Evolutionary conservation across 345 rosid genomes (phyloP).

Genomic region (Euphorbia tirucalli): DNA sequence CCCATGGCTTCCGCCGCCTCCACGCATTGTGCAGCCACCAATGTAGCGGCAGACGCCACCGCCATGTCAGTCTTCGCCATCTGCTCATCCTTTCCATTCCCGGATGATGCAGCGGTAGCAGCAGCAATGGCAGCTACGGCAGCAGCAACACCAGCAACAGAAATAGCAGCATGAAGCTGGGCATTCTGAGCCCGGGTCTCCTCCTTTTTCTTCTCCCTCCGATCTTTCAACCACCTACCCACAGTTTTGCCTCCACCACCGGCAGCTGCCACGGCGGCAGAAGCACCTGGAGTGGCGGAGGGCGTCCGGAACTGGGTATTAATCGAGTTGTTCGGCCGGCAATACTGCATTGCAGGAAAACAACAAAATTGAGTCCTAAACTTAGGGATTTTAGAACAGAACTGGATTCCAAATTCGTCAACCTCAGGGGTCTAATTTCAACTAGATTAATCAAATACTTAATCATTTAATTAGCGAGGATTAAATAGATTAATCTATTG

Average conservation of each 20-base stretch:
- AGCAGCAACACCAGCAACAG: constrained; percentile 81
- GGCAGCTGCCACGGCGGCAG: constrained; percentile 25
- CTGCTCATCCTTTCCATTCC: constrained; percentile 68
- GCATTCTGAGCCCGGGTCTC: constrained; percentile 79
- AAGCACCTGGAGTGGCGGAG: constrained; percentile 10
- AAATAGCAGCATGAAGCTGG: constrained; percentile 73
- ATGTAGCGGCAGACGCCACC: constrained; percentile 80
- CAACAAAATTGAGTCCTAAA: neutral
- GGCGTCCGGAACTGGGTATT: constrained; percentile 43
- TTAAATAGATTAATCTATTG: neutral
- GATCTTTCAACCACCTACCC: constrained; percentile 79
- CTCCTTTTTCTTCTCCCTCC: constrained; percentile 87
- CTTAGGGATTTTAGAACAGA: neutral
- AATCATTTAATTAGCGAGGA: neutral
- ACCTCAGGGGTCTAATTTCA: neutral
- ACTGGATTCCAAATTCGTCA: neutral
- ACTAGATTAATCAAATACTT: neutral
- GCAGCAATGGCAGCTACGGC: constrained; percentile 89
- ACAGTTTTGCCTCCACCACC: constrained; percentile 66
- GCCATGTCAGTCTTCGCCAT: constrained; percentile 78
- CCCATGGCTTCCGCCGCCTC: constrained; percentile 92
- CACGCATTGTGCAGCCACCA: constrained; percentile 86
- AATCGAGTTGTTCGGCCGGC: constrained; percentile 42
- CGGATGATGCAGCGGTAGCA: constrained; percentile 64
- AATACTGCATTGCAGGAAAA: constrained; percentile 44